Base-by-base conservation (phyloP, 2,329 filamentous ascomycete species). In the Calonectria multiphialidica region DNA sequence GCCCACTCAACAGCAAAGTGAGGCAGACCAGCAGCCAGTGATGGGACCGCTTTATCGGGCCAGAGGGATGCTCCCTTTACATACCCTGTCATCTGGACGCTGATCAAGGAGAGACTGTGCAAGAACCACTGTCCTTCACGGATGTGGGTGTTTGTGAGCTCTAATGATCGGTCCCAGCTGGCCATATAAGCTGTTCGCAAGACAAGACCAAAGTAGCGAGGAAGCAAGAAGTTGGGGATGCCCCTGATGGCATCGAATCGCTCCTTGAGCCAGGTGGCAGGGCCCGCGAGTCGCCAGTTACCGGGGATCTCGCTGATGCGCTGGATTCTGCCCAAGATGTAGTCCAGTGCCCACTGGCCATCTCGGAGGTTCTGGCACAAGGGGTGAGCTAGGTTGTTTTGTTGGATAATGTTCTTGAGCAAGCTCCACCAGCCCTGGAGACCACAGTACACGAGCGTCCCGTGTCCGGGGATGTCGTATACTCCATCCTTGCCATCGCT, bases 391-490 rank as follows among this genome's bases (percentile, higher is more conserved):
- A 99, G 90, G 81, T 98, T 92, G 82, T 99, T 99, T 75, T 97
- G 92, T 63, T 89, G 90, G 77, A 98, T 94, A 73, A 99, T 93
- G 70, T 94, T 89, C 78, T 95, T 93, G 49, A 99, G 86, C 1
- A 98, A 87, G 81, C 95, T 98, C 95, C 96, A 98, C 96, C 97
- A 99, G 44, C 97, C 97, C 83, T 99, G 97, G n/a, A 99, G 88
- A 72, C 97, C 97, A 72, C 96, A 96, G 83, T 98, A 99, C 2
- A 98, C 94, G 49, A 98, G 89, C 71, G 93, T 92, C 2, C 96
- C 96, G 80, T 95, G 88, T 1, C 93, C 92, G 1, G 97, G 97
- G 75, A 99, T 93, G 65, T 92, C 90, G 84, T 98, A 99, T 10
- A 93, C 92, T n/a, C 97, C 96, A 81, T 98, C 95, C 72, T 90